Evolutionary conservation across 345 rosid species (phyloP).

Genomic region (Jatropha curcas): DNA sequence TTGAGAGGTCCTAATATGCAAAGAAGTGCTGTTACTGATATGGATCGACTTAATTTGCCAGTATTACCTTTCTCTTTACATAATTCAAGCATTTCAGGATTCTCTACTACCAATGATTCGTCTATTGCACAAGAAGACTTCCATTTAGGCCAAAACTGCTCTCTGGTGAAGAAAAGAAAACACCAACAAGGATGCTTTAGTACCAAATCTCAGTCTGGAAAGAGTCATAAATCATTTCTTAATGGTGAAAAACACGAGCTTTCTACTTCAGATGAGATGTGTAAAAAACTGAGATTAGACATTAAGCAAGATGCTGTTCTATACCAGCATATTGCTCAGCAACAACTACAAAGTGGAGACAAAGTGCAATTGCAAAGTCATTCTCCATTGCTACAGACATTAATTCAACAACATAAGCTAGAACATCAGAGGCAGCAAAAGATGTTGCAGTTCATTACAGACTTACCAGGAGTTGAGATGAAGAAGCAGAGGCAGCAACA

Average conservation of each 20-base stretch:
- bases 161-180: background rate
- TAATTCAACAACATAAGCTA: background rate
- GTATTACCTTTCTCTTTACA: background rate
- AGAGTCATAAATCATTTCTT: background rate
- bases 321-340: conserved; percentile 12
- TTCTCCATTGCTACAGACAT: background rate
- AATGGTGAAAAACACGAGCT: background rate
- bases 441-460: conserved; percentile 6
- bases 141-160: background rate
- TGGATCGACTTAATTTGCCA: background rate
- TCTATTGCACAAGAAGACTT: background rate
- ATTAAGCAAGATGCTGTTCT: conserved; percentile 10
- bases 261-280: background rate
- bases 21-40: background rate
- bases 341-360: conserved; percentile 2
- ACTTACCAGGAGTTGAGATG: conserved; percentile 6
- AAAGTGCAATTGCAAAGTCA: conserved; percentile 8
- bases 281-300: conserved; percentile 22
- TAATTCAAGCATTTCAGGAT: conserved; percentile 12
- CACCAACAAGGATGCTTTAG: background rate
- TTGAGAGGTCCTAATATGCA: background rate
- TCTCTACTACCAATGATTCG: background rate
- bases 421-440: conserved; percentile 13
- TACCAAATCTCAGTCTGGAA: background rate
- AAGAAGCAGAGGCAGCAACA: conserved; percentile 18